Evolutionary conservation across 2,329 filamentous ascomycete species (phyloP).

Genomic region (Curvularia spicifera): DNA sequence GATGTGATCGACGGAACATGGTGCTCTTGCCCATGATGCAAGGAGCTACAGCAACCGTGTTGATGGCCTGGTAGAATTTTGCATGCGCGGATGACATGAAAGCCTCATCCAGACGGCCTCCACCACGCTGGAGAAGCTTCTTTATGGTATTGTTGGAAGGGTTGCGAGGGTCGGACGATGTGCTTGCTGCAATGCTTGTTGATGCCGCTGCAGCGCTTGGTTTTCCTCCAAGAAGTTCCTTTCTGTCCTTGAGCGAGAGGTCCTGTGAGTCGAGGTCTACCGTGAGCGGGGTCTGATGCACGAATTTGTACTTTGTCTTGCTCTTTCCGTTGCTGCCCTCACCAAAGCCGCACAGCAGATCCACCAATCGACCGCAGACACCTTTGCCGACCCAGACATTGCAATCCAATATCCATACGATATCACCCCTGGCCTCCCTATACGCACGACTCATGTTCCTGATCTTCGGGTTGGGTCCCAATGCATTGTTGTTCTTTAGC

Average conservation of each 20-base stretch:
- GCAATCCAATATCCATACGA: conserved; percentile 95
- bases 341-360: conserved; percentile 77
- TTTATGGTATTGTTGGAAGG: conserved; percentile 31
- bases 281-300: conserved; percentile 89
- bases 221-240: conserved; percentile 39
- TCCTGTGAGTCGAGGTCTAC: conserved; percentile 66
- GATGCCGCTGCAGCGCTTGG: conserved; percentile 25
- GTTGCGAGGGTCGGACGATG: conserved; percentile 33
- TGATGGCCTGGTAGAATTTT: conserved; percentile 98
- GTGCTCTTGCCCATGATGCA: conserved; percentile 97
- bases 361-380: conserved; percentile 86
- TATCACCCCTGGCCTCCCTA: conserved; percentile 80
- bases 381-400: conserved; percentile 90
- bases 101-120: conserved; percentile 88
- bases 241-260: conserved; percentile 39
- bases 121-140: conserved; percentile 58
- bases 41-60: conserved; percentile 86
- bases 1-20: conserved; percentile 94
- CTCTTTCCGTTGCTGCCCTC: conserved; percentile 27
- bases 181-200: conserved; percentile 37
- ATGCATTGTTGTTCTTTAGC: conserved; percentile 61
- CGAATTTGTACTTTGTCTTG: conserved; percentile 75
- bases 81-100: conserved; percentile 94
- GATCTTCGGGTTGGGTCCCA: conserved; percentile 98
- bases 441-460: conserved; percentile 95